phyloP scores from a whole-genome alignment of 192 early-diverging fungal genomes.

The Cetraspora pellucida region DNA sequence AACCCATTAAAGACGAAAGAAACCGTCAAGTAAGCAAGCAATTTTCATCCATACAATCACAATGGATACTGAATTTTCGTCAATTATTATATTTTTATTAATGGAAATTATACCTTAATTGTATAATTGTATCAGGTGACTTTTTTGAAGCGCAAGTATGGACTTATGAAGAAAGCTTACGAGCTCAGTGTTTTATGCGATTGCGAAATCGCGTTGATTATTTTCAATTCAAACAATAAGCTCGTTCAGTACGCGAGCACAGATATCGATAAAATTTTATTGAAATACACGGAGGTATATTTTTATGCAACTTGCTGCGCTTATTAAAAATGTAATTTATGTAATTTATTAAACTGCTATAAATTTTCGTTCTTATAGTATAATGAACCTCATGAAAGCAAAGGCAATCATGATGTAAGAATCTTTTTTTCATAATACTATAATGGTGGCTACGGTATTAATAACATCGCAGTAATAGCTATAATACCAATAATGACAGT shows the following conservation, averaged over 20 bases:
- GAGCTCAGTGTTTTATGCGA: constrained; percentile 93
- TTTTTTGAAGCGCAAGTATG: constrained; percentile 91
- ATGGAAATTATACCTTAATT: neutral
- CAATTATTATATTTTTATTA: neutral
- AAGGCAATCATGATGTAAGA: constrained; percentile 44
- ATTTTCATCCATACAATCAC: too few relatives aligned
- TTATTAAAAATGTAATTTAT: constrained; percentile 4
- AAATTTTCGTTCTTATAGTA: constrained; percentile 30
- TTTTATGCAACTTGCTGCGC: neutral
- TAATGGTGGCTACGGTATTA: too few relatives aligned
- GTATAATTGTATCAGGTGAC: constrained; percentile 64
- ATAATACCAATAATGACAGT: too few relatives aligned
- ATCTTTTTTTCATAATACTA: neutral
- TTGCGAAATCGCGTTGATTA: constrained; percentile 92
- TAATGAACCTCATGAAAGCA: constrained; percentile 40
- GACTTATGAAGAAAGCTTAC: constrained; percentile 96
- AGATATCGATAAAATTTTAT: constrained; percentile 91
- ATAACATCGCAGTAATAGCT: too few relatives aligned
- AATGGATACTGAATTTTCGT: too few relatives aligned
- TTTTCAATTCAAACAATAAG: constrained; percentile 93
- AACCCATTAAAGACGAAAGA: constrained; percentile 85
- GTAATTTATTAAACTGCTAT: neutral
- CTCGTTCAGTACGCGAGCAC: constrained; percentile 90
- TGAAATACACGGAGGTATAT: constrained; percentile 82
- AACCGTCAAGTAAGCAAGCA: constrained; percentile 75